phyloP scores from a whole-genome alignment of 2,329 filamentous ascomycete genomes.

The Epichloe typhina region DNA sequence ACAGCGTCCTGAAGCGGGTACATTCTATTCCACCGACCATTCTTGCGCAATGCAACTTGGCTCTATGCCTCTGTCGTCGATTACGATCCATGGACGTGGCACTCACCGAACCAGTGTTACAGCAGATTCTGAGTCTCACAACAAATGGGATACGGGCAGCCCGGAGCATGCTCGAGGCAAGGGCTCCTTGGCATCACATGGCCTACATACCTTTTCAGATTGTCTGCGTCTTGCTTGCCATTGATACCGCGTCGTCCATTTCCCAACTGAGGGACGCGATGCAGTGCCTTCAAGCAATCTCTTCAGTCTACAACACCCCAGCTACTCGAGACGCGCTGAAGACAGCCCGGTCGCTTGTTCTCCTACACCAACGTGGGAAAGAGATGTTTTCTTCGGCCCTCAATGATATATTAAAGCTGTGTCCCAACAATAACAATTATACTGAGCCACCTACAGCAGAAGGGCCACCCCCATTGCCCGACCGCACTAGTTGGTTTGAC shows the following conservation, averaged over 20 bases:
- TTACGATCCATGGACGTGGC: constrained; percentile 35
- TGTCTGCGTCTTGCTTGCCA: constrained; percentile 40
- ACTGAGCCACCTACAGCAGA: neutral
- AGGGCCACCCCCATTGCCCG: neutral
- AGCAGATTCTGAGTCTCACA: constrained; percentile 33
- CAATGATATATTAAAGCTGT: constrained; percentile 22
- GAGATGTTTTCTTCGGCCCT: constrained; percentile 28
- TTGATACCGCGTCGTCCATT: constrained; percentile 37
- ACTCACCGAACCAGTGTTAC: constrained; percentile 28
- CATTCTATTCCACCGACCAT: constrained; percentile 30
- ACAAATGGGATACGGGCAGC: constrained; percentile 33
- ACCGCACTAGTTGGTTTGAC: constrained; percentile 21
- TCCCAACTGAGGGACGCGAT: constrained; percentile 36
- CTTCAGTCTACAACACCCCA: constrained; percentile 29
- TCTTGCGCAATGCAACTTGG: constrained; percentile 40
- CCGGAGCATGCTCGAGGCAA: constrained; percentile 27
- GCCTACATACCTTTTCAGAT: constrained; percentile 48
- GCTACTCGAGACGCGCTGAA: constrained; percentile 39
- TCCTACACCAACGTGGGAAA: constrained; percentile 37
- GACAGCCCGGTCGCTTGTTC: constrained; percentile 39
- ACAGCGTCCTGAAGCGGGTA: constrained; percentile 24
- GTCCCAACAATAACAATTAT: constrained; percentile 17
- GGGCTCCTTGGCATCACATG: constrained; percentile 44
- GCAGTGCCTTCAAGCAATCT: constrained; percentile 29
- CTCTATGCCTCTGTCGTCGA: constrained; percentile 41